Conservation (phyloP, 176 grass and related monocot genomes). For the Bolboschoenus planiculmis region DNA sequence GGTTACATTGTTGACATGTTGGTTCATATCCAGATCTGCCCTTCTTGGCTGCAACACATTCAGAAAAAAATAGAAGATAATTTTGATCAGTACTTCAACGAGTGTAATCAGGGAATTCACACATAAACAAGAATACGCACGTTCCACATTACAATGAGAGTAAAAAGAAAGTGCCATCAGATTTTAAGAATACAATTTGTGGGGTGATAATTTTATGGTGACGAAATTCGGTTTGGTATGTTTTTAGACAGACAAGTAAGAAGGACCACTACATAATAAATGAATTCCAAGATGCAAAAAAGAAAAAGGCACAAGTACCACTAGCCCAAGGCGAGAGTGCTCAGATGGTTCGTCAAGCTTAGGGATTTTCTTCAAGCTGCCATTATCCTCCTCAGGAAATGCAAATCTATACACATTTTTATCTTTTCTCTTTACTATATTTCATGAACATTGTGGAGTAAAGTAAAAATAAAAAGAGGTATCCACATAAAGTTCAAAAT, state of each 20-base stretch:
- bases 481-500: background rate
- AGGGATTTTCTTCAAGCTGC: slow-evolving; percentile 88
- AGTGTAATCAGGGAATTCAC: background rate
- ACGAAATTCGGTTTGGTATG: background rate
- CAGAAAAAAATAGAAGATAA: background rate
- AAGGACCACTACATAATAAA: background rate
- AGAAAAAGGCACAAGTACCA: slow-evolving; percentile 37
- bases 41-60: slow-evolving; percentile 63
- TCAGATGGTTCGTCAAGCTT: slow-evolving; percentile 74
- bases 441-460: background rate
- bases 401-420: slow-evolving; percentile 48
- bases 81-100: background rate
- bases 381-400: slow-evolving; percentile 96
- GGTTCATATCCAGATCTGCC: slow-evolving; percentile 99
- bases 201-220: background rate
- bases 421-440: slow-evolving; percentile 24
- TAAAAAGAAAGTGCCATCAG: background rate
- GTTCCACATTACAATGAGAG: background rate
- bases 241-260: background rate
- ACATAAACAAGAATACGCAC: background rate
- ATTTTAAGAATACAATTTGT: background rate
- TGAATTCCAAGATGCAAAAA: background rate
- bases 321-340: slow-evolving; percentile 72
- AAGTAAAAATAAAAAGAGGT: background rate
- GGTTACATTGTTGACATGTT: slow-evolving; percentile 99